phyloP scores from a whole-genome alignment of 108 stramenopile species.

The Skeletonema menzelii region DNA sequence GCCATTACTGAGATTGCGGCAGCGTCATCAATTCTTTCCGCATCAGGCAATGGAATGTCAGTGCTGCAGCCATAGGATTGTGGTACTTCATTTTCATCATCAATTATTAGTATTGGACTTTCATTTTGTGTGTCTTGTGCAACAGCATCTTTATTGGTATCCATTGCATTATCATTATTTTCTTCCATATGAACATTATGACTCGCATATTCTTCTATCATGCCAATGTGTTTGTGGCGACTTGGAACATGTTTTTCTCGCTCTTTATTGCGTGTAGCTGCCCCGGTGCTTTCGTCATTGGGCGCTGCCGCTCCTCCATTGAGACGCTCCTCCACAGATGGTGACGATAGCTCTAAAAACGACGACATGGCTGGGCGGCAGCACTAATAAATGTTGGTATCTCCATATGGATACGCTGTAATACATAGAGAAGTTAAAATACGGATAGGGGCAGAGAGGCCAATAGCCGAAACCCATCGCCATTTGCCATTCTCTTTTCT shows the following conservation, averaged over 20 bases:
- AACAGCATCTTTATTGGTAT: background rate
- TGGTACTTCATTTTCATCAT: background rate
- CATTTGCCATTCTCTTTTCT: no score
- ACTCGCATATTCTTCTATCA: no score
- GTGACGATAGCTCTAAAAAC: background rate
- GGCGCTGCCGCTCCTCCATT: no score
- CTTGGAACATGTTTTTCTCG: no score
- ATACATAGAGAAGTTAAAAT: no score
- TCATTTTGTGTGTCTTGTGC: background rate
- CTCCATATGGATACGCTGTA: background rate
- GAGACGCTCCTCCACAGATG: background rate
- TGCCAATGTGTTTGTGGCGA: no score
- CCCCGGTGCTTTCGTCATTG: background rate
- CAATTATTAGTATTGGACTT: background rate
- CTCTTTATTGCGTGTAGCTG: no score
- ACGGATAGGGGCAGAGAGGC: no score
- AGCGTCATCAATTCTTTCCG: constrained; percentile 3
- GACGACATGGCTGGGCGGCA: background rate
- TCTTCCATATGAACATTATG: no score
- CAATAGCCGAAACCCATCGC: no score
- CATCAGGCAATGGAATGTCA: background rate
- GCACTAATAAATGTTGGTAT: background rate
- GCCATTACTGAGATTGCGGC: constrained; percentile 29
- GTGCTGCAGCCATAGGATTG: background rate
- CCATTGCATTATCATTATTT: background rate